These are phyloP conservation scores for Oenanthe sinensis DNA, from an alignment of 129 eudicot genomes.

Conservation along the genomic window DNA sequence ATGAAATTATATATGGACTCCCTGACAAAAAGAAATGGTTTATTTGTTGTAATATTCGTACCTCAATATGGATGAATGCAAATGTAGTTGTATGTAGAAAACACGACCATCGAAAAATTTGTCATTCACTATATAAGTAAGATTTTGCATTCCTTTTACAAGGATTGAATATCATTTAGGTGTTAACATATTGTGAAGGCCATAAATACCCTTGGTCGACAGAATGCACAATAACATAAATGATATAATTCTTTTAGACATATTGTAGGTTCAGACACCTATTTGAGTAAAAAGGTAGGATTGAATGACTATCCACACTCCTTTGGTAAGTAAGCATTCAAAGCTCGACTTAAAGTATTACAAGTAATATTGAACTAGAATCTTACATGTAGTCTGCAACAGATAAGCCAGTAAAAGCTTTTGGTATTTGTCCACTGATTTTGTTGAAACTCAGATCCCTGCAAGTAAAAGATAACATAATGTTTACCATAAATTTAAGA, in stretches of 20 bases:
- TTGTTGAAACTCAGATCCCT: conserved; percentile 50
- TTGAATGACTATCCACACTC: background rate
- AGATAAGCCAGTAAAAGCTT: background rate
- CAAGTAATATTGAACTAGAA: background rate
- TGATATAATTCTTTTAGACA: background rate
- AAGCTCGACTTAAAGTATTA: background rate
- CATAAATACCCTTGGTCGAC: background rate
- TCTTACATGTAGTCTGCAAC: conserved; percentile 22
- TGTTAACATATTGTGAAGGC: background rate
- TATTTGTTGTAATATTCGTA: background rate
- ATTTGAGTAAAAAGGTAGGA: background rate
- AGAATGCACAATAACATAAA: background rate
- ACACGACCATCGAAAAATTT: too few species aligned
- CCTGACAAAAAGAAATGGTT: background rate
- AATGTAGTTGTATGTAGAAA: too few species aligned
- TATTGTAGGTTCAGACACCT: too few species aligned
- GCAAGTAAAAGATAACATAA: conserved; percentile 12
- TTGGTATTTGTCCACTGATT: conserved; percentile 33
- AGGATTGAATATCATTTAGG: background rate
- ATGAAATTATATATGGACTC: background rate
- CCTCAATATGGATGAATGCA: background rate
- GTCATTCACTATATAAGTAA: background rate
- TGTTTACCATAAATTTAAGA: background rate
- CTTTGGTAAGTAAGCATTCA: background rate
- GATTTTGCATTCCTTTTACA: background rate